Evolutionary conservation across 805 yeast genomes (phyloP).

Genomic region (Naumovozyma dairenensis): DNA sequence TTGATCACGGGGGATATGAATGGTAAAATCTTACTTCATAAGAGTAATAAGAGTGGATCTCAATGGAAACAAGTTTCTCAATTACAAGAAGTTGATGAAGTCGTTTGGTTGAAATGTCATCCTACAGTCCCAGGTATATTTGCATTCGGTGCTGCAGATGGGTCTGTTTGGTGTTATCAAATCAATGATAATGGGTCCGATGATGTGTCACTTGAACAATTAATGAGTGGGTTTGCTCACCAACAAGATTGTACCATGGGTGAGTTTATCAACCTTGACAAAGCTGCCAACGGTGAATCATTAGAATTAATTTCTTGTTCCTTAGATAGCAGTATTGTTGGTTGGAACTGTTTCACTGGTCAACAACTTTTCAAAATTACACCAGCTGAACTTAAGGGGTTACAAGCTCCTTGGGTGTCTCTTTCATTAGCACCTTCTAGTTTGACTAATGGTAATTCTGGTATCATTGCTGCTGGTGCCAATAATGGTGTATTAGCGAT

Average conservation of each 20-base stretch:
- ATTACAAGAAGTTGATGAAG: conserved; percentile 82
- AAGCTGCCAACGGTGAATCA: conserved; percentile 47
- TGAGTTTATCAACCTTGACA: conserved; percentile 49
- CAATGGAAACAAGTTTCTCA: conserved; percentile 65
- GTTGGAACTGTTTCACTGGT: conserved; percentile 83
- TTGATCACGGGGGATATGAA: conserved; percentile 91
- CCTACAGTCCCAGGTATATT: conserved; percentile 62
- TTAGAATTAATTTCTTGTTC: conserved; percentile 64
- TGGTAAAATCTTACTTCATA: conserved; percentile 70
- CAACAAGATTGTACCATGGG: conserved; percentile 75
- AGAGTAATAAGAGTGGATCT: conserved; percentile 67
- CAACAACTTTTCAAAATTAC: conserved; percentile 58
- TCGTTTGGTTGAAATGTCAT: conserved; percentile 74
- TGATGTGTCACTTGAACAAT: conserved; percentile 50
- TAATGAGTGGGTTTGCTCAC: conserved; percentile 76
- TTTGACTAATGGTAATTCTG: conserved; percentile 38
- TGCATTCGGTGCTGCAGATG: conserved; percentile 89
- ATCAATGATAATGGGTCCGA: conserved; percentile 41
- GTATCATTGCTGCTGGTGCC: conserved; percentile 68
- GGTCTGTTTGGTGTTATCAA: conserved; percentile 89
- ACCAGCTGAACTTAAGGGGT: conserved; percentile 58
- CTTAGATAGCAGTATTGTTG: conserved; percentile 77
- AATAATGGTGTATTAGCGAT: conserved; percentile 80
- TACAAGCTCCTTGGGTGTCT: conserved; percentile 85
- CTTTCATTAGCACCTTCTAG: conserved; percentile 32